These are phyloP conservation scores for Amborella trichopoda DNA, from an alignment of 164 flowering plant genomes.

Conservation along the genomic window DNA sequence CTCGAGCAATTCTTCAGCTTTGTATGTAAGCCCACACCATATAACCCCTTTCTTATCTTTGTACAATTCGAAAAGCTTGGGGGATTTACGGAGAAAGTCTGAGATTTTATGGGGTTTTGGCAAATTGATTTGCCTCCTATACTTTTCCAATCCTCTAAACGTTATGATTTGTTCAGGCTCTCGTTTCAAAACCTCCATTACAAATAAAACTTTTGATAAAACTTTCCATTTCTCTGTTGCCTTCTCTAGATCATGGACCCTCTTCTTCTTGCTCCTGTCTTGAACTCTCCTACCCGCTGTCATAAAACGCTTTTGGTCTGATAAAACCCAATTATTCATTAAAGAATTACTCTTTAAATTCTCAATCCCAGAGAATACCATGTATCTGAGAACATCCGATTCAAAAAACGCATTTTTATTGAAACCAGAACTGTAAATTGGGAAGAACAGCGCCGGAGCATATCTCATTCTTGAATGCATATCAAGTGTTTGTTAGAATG, in stretches of 20 bases:
- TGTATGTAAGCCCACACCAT: slow-evolving; percentile 81
- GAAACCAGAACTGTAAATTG: too few relatives aligned
- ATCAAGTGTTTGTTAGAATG: too few relatives aligned
- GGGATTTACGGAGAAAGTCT: slow-evolving; percentile 65
- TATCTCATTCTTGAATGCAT: too few relatives aligned
- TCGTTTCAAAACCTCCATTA: slow-evolving; percentile 51
- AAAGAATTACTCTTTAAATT: too few relatives aligned
- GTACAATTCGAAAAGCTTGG: slow-evolving; percentile 69
- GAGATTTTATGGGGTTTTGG: slow-evolving; percentile 63
- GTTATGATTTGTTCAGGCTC: slow-evolving; percentile 65
- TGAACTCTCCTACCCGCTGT: slow-evolving; percentile 65
- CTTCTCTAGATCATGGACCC: slow-evolving; percentile 64
- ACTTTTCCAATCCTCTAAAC: slow-evolving; percentile 38
- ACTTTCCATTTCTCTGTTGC: slow-evolving; percentile 64
- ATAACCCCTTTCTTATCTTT: slow-evolving; percentile 48
- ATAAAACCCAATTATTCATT: too few relatives aligned
- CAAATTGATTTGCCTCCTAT: slow-evolving; percentile 56
- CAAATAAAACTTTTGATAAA: slow-evolving; percentile 35
- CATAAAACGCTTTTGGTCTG: slow-evolving; percentile 55
- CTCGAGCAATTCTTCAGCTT: slow-evolving; percentile 58
- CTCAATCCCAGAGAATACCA: too few relatives aligned
- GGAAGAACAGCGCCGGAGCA: too few relatives aligned
- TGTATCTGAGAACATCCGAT: too few relatives aligned
- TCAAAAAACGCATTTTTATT: too few relatives aligned
- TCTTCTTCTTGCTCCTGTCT: slow-evolving; percentile 62